A percentile compares a stretch with the other conserved stretches of the same genome.
These are phyloP conservation scores for Aspergillus clavatus DNA, from an alignment of 2,329 filamentous ascomycete species.

Conservation along the genomic window DNA sequence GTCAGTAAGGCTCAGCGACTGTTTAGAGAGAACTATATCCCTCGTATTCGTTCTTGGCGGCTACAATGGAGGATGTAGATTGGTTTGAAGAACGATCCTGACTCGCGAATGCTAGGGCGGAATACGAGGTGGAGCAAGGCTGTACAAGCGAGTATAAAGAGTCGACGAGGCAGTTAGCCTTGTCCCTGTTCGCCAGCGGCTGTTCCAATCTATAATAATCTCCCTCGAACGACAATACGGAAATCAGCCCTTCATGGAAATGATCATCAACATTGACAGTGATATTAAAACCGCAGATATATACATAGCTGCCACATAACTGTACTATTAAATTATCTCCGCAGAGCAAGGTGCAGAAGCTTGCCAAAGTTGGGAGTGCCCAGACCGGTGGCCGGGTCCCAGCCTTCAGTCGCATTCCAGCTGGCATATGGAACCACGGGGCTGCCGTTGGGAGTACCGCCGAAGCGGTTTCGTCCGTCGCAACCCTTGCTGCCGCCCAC, in stretches of 20 bases:
- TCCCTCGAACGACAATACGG: too few relatives aligned
- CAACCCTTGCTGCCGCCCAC: conserved; percentile 46
- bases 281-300: too few relatives aligned
- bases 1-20: too few relatives aligned
- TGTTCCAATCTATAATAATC: too few relatives aligned
- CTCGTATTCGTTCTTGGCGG: neutral
- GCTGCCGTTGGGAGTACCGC: conserved; percentile 34
- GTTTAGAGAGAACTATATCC: neutral
- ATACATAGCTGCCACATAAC: too few relatives aligned
- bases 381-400: conserved; percentile 49
- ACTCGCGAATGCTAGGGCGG: neutral
- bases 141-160: too few relatives aligned
- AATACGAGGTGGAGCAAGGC: neutral
- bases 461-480: conserved; percentile 40
- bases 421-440: conserved; percentile 44
- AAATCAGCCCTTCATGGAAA: too few relatives aligned
- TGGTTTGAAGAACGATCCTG: neutral
- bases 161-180: too few relatives aligned
- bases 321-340: too few relatives aligned
- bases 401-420: conserved; percentile 49
- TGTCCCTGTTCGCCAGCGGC: too few relatives aligned
- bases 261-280: too few relatives aligned
- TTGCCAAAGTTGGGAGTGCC: conserved; percentile 32
- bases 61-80: neutral
- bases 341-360: conserved; percentile 8